These are phyloP conservation scores for Emergomyces africanus DNA, from an alignment of 2,329 filamentous ascomycete genomes.

Conservation along the genomic window DNA sequence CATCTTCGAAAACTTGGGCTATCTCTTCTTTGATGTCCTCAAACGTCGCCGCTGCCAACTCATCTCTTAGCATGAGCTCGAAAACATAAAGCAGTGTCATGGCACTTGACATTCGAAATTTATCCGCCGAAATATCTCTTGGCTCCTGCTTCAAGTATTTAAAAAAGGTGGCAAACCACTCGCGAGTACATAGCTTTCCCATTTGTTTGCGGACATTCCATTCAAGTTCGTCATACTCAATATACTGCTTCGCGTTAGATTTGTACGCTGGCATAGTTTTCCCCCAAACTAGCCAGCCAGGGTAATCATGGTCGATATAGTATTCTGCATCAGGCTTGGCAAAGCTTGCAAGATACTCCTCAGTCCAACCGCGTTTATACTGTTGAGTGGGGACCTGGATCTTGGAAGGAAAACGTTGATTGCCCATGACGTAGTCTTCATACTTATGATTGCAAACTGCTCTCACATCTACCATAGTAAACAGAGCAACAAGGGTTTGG, in stretches of 20 bases:
- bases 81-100: constrained; percentile 83
- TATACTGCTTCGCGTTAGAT: constrained; percentile 49
- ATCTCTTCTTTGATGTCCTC: constrained; percentile 79
- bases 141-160: constrained; percentile 94
- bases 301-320: constrained; percentile 82
- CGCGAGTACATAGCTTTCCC: constrained; percentile 61
- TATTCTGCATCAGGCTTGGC: constrained; percentile 67
- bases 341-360: constrained; percentile 66
- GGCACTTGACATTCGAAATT: constrained; percentile 80
- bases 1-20: constrained; percentile 70
- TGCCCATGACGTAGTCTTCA: constrained; percentile 70
- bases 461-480: constrained; percentile 76
- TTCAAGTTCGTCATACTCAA: constrained; percentile 76
- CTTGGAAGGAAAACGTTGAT: constrained; percentile 65
- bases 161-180: constrained; percentile 83
- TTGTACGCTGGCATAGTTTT: constrained; percentile 72
- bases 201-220: constrained; percentile 62
- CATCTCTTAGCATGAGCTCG: constrained; percentile 68
- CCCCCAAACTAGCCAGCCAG: constrained; percentile 94
- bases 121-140: constrained; percentile 64
- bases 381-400: constrained; percentile 58
- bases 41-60: constrained; percentile 62
- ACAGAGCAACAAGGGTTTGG: constrained; percentile 64
- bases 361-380: constrained; percentile 68
- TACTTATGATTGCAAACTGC: constrained; percentile 79